Evolutionary conservation across 352 stramenopile genomes (phyloP).

Genomic region (Pythium aquatile): DNA sequence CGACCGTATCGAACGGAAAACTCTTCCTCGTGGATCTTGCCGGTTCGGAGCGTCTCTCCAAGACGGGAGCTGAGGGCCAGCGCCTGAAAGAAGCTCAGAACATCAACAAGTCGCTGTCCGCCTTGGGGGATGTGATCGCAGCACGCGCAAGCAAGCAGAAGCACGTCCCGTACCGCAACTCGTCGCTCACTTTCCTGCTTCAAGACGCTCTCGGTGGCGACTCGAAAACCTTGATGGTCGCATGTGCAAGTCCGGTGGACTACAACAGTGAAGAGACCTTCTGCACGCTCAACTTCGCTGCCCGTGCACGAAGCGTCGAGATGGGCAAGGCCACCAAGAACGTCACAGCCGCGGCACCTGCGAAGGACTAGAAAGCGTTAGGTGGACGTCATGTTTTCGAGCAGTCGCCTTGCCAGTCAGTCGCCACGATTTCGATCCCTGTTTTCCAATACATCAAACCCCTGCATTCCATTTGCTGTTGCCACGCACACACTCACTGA

Average conservation of each 20-base stretch:
- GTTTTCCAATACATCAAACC: slow-evolving; percentile 21
- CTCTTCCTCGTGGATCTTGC: slow-evolving; percentile 90
- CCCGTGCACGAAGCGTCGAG: slow-evolving; percentile 80
- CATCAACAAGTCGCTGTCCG: slow-evolving; percentile 95
- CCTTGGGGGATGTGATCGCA: slow-evolving; percentile 97
- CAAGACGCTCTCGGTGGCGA: slow-evolving; percentile 91
- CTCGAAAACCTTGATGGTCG: slow-evolving; percentile 94
- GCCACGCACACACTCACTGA: slow-evolving; percentile 3
- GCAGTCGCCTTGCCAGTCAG: neutral
- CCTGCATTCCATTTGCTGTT: slow-evolving; percentile 11
- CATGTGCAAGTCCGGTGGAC: slow-evolving; percentile 83
- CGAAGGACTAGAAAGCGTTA: slow-evolving; percentile 32
- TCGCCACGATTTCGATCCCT: neutral
- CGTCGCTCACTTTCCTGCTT: slow-evolving; percentile 92
- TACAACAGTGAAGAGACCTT: slow-evolving; percentile 93
- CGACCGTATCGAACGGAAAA: slow-evolving; percentile 66
- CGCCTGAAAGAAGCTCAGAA: slow-evolving; percentile 91
- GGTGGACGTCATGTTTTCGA: neutral
- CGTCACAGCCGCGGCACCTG: slow-evolving; percentile 36
- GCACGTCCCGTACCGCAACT: slow-evolving; percentile 95
- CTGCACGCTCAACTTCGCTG: slow-evolving; percentile 93
- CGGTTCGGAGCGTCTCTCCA: slow-evolving; percentile 86
- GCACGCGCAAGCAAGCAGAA: slow-evolving; percentile 82
- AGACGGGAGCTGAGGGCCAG: slow-evolving; percentile 85
- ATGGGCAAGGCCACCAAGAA: slow-evolving; percentile 90